Percentiles rank a stretch among this genome's conserved stretches.
These are phyloP conservation scores for Magnusiomyces suaveolens DNA, from an alignment of 1,139 yeast genomes.

Conservation along the genomic window DNA sequence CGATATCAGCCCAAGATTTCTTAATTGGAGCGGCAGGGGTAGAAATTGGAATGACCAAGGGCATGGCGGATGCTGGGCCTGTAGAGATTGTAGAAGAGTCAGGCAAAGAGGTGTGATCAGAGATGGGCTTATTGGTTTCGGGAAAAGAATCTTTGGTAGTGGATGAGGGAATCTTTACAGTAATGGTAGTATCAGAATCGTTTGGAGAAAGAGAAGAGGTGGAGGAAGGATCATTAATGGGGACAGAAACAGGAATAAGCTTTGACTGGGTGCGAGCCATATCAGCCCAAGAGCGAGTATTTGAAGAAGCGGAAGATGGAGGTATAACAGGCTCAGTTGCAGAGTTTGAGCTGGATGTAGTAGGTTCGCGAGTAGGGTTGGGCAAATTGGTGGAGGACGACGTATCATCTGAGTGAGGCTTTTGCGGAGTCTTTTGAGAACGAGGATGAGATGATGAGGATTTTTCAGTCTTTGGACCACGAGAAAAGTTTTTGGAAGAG, in stretches of 20 bases:
- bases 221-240: slow-evolving; percentile 11
- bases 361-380: slow-evolving; percentile 19
- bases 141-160: slow-evolving; percentile 6
- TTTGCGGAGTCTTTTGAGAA: slow-evolving; percentile 6
- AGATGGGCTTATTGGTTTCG: slow-evolving; percentile 1
- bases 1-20: slow-evolving; percentile 37
- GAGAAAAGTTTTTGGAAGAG: slow-evolving; percentile 10
- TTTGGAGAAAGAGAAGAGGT: slow-evolving; percentile 10
- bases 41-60: slow-evolving; percentile 11
- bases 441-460: slow-evolving; percentile 6
- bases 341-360: slow-evolving; percentile 12
- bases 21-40: slow-evolving; percentile 17
- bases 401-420: slow-evolving; percentile 4
- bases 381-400: slow-evolving; percentile 17
- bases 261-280: slow-evolving; percentile 5
- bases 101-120: slow-evolving; percentile 4
- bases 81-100: slow-evolving; percentile 6
- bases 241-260: slow-evolving; percentile 2
- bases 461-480: slow-evolving; percentile 14
- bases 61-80: slow-evolving; percentile 10
- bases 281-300: slow-evolving; percentile 21
- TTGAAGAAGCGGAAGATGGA: slow-evolving; percentile 18
- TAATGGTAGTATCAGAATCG: slow-evolving; percentile 10
- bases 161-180: slow-evolving; percentile 15
- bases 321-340: slow-evolving; percentile 17